Base-by-base conservation (phyloP, 805 yeast species). In the Hanseniaspora lindneri region DNA sequence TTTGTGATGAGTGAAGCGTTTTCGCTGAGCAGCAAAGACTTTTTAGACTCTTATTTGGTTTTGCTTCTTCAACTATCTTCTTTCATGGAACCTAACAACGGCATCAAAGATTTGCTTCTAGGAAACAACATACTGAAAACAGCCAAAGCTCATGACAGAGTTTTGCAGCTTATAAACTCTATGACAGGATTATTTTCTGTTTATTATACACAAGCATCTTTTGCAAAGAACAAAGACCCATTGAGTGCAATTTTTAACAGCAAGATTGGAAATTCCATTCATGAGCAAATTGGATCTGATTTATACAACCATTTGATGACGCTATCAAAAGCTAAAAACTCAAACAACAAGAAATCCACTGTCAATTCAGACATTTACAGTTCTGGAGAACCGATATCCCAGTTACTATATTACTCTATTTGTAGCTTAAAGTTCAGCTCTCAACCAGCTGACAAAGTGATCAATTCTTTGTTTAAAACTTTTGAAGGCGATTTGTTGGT, bases 1-100 rank as follows among this genome's bases (percentile, higher is more conserved):
- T 37, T 37, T 37, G 41, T 37, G 23, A 24, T 37, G 25, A 37
- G 25, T 37, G 41, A 37, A 37, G 41, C 41, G 4, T 24, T n/a
- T 24, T n/a, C 11, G 4, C 16, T 37, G 19, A 23, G 21, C 20
- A 24, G 24, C 8, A 21, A 37, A 37, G 41, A 37, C 14, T 37
- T 20, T 23, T 8, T 37, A n/a, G 41, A 37, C 13, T 24, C 30
- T 7, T 37, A 37, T 37, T n/a, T 37, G 13, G 24, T 21, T n/a
- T 13, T 37, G 19, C 30, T 37, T 4, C n/a, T 37, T 16, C 24
- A 37, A 25, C 17, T 24, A 14, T 23, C 19, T 3, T 37, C 14
- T n/a, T 23, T 37, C 13, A 4, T 16, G 25, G 41, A n/a, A n/a
- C 16, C 21, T 3, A 37, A 14, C 30, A 24, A 37, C 4, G 21